phyloP scores from a whole-genome alignment of 2,329 filamentous ascomycete genomes.

The Hypocreales sp. region DNA sequence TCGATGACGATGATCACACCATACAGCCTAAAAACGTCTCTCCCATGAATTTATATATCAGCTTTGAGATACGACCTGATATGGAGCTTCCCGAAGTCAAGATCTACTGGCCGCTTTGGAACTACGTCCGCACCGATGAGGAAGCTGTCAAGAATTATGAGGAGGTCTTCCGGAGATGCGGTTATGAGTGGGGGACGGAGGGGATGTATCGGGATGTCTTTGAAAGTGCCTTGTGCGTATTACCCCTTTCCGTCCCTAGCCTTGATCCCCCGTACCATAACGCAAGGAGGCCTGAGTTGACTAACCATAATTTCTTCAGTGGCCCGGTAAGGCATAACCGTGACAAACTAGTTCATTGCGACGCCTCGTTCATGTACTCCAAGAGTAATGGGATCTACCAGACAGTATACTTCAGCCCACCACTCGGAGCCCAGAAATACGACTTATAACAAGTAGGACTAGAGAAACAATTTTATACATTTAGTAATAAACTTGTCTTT shows the following conservation, averaged over 20 bases:
- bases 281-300: too few relatives aligned
- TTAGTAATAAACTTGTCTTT: too few relatives aligned
- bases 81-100: constrained; percentile 4
- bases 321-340: constrained; percentile 2
- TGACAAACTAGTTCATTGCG: constrained; percentile 3
- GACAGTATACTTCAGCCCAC: constrained; percentile 4
- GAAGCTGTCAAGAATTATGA: constrained; percentile 5
- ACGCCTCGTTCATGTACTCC: constrained; percentile 3
- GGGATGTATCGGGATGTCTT: constrained; percentile 3
- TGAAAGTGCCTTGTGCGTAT: constrained; percentile 5
- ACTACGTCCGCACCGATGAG: constrained; percentile 5
- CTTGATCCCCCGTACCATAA: too few relatives aligned
- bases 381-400: constrained; percentile 5
- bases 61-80: constrained; percentile 4
- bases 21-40: constrained; percentile 2
- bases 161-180: constrained; percentile 3
- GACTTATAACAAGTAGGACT: background rate
- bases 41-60: constrained; percentile 4
- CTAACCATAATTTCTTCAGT: background rate
- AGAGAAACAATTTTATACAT: too few relatives aligned
- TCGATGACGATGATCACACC: constrained; percentile 2
- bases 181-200: constrained; percentile 4
- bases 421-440: constrained; percentile 1
- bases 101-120: constrained; percentile 4
- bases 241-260: too few relatives aligned